Percentiles rank a stretch among this genome's conserved stretches.
phyloP scores from a whole-genome alignment of 352 stramenopile species.

The Thraustochytrium sp. region DNA sequence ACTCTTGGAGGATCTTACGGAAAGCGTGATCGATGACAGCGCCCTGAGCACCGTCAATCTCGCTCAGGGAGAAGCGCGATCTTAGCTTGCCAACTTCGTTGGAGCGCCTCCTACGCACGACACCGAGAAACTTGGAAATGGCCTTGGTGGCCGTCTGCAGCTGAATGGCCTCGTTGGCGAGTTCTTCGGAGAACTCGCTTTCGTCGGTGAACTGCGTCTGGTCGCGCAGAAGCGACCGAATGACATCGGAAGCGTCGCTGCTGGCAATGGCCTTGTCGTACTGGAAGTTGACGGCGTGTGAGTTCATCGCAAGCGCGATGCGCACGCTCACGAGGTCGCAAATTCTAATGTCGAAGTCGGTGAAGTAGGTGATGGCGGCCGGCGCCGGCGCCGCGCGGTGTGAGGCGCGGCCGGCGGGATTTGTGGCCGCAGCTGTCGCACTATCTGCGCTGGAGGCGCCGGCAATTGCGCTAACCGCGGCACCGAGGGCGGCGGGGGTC shows the following conservation, averaged over 20 bases:
- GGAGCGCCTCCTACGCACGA: not conserved
- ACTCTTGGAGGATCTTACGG: not conserved
- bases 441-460: not conserved
- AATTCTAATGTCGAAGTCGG: not conserved
- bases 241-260: not conserved
- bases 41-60: not conserved
- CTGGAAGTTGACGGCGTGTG: constrained; percentile 2
- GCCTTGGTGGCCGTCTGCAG: not conserved
- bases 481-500: no score
- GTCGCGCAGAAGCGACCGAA: not conserved
- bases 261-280: constrained; percentile 20
- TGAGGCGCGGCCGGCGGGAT: not conserved
- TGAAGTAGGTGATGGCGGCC: not conserved
- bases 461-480: no score
- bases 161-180: not conserved
- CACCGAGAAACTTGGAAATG: constrained; percentile 35
- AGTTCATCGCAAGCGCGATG: not conserved
- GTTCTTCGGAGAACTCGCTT: not conserved
- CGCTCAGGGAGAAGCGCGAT: not conserved
- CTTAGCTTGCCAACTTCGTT: not conserved
- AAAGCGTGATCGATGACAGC: not conserved
- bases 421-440: no score
- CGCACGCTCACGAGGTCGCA: not conserved
- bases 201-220: not conserved
- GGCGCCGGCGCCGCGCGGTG: not conserved